These are phyloP conservation scores for Penicillium longicatenatum DNA, from an alignment of 495 filamentous ascomycete species.

Conservation along the genomic window DNA sequence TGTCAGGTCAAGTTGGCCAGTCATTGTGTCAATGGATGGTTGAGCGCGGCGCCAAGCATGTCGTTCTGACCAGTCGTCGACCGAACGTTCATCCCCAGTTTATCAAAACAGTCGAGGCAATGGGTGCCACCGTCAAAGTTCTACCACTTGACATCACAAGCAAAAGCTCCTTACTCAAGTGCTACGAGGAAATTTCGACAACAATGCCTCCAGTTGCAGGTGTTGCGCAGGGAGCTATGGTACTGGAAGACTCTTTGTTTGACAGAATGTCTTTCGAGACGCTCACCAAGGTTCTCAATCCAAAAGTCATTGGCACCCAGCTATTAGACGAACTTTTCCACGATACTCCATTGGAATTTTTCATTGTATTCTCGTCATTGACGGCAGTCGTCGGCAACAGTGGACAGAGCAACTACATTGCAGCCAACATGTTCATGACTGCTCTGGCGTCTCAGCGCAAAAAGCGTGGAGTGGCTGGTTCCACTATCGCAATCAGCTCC, in stretches of 20 bases:
- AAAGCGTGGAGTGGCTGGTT: background rate
- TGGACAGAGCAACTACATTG: conserved; percentile 39
- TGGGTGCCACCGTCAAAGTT: no score
- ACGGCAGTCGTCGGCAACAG: conserved; percentile 37
- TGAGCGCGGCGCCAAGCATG: no score
- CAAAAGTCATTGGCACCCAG: conserved; percentile 31
- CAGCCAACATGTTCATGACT: conserved; percentile 33
- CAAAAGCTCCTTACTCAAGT: background rate
- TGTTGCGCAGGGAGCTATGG: conserved; percentile 22
- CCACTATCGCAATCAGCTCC: conserved; percentile 12
- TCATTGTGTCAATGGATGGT: no score
- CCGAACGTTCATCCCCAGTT: no score
- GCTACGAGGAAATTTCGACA: background rate
- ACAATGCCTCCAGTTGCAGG: conserved; percentile 18
- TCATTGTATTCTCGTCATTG: conserved; percentile 59
- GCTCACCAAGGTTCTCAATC: conserved; percentile 8
- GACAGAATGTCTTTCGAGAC: conserved; percentile 7
- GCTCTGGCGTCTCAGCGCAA: conserved; percentile 17
- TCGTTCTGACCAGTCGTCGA: background rate
- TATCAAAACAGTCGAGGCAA: no score
- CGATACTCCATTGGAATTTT: conserved; percentile 55
- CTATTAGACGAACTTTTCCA: conserved; percentile 31
- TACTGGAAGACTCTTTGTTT: conserved; percentile 25
- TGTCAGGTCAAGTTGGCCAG: no score
- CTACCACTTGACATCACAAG: no score